Evolutionary conservation across 495 filamentous ascomycete species (phyloP), one percentile per base, ranked within the genome.

Genomic region (Aspergillus nidulans): DNA sequence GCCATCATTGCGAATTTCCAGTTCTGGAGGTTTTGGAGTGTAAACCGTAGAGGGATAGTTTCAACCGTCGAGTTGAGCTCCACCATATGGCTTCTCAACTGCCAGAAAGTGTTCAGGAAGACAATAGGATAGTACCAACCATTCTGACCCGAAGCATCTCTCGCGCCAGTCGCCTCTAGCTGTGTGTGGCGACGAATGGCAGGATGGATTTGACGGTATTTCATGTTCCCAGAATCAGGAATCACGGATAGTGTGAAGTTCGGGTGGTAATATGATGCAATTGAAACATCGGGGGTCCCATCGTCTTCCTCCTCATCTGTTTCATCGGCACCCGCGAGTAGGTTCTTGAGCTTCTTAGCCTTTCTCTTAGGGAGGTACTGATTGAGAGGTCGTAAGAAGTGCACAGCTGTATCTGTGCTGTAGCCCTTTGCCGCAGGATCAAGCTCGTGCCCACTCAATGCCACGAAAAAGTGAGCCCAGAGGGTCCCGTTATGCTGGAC

Each of bases 41-140:
- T 85, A 63, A 98, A 90, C 42, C 88, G 88, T 54, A 97, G 73
- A 4, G 92, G 92, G 7, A 98, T 75, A 6, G 74, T 81, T 63
- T 84, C 83, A 63, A 97, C 89, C 0, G 94, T 97, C n/a, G 85
- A 85, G 71, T 98, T 98, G 16, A 98, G 73, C 56, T 94, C 80
- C 24, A 78, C 87, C 94, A 97, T 97, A 56, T 97, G 91, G 54
- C 80, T 81, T 65, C 81, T 87, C 59, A 98, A 77, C 70, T 97
- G 90, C 94, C 94, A 98, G 75, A 98, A 98, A 5, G 91, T 94
- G 70, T 97, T 98, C 69, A 91, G 69, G 65, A 85, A 98, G 25
- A 96, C 69, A 51, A 96, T 85, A 4, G 94, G 94, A 66, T 94
- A 98, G 71, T 97, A 98, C 94, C 94, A 98, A 40, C 88, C 87